Evolutionary conservation across 768 basidiomycete species (phyloP), one percentile per base, ranked within the genome.

Genomic region (Boletus coccyginus): DNA sequence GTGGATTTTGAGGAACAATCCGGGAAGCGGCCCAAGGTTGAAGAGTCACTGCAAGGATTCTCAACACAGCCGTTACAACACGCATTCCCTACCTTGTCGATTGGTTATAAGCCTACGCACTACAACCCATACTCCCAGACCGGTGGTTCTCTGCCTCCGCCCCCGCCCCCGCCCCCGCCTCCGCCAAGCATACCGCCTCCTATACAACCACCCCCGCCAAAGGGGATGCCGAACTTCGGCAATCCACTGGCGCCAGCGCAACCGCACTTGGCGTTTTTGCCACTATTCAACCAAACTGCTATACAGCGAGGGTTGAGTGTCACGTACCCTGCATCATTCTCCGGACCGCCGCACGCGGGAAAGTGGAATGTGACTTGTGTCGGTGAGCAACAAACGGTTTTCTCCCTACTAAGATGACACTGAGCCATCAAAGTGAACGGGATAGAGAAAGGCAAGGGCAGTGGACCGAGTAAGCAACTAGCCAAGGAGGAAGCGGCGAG

Each of bases 401-500:
- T n/a, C 36, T 21, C 1, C 14, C 14, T 13, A 3, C 31, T 32
- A 46, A 33, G 44, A 33, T 45, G 47, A 46, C 36, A 48, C 44
- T 54, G 14, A 58, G 21, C 16, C 46, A 38, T 43, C 39, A 11
- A 65, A 90, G 90, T 88, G 49, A 86, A 90, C 62, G 87, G 86
- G 2, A 82, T 88, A 55, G 74, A 75, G 64, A 88, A 84, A 63
- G 89, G 89, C 12, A 70, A 75, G 47, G 90, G 89, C 2, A 70
- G 67, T n/a, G 87, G 87, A 31, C 74, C 77, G 50, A 87, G 77
- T 68, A 91, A 91, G 69, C 88, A 91, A 65, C 71, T 81, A 2
- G 89, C 89, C 8, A 91, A 90, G 69, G 89, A 91, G 64, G 85
- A 86, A 53, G 89, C 89, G 0, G 88, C 89, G 17, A 78, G 81